Base-by-base conservation (phyloP, 1,139 yeast species). In the Yamadazyma pseudoaaseri region DNA sequence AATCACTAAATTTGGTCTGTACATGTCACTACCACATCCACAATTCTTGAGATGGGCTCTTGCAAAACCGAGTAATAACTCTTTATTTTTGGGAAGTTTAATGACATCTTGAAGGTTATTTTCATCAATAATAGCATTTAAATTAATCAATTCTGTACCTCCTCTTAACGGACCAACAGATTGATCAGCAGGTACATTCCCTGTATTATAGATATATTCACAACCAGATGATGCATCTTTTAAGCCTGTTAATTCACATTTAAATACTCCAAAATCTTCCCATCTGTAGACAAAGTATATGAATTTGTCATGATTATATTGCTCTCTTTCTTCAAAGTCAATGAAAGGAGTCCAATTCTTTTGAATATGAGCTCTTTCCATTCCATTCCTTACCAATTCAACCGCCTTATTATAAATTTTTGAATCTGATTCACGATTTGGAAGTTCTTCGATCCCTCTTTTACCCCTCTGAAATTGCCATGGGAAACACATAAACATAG, bases 1-100 rank as follows among this genome's bases (percentile, higher is more conserved):
- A 17, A 68, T 51, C 32, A 73, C 55, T 48, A 66, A 36, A 29
- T 66, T 64, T 4, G 80, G 79, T 39, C 80, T 60, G 44, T 73
- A 72, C 44, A 67, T 58, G 17, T 60, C 57, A 14, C 49, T 49
- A 20, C 76, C 73, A 51, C 79, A 74, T 2, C 76, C 76, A 54
- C 79, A 73, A 6, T 58, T 41, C 30, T 58, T 54, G 9, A 73
- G 43, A 44, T 72, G 75, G 2, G 76, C 64, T 41, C 76, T 58
- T 1, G 73, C 73, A 49, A 73, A 69, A 3, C 76, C 76, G 17
- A 73, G 42, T 66, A 72, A 72, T 41, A 70, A 54, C 40, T 69
- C 66, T 29, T 67, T 54, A 22, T 60, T 60, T 8, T 51, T 27
- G 2, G 50, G 37, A 5, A 47, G 24, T 4, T 33, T 21, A 15